Base-by-base conservation (phyloP, 768 basidiomycete species). In the Clitopilus hobsonii region DNA sequence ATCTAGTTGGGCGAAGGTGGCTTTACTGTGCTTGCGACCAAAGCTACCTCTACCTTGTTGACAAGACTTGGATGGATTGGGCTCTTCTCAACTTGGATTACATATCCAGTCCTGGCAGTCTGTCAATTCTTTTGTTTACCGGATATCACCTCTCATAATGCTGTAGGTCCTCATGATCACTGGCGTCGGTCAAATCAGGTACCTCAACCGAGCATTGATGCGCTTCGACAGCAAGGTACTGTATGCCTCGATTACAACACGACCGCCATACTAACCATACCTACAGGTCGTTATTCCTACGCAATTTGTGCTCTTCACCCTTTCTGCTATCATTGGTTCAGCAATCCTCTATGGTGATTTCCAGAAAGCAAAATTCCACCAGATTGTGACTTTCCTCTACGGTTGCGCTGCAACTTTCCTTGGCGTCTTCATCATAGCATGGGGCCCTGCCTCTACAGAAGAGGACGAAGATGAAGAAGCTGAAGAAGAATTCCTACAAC, bases 311-410 rank as follows among this genome's bases (percentile, higher is more conserved):
- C 78, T 94, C 54, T 98, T 98, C 74, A 95, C 91, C 23, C 76
- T 98, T 29, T 93, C 91, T 4, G 93, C 92, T 4, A 95, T 99
- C 61, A 74, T 91, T 54, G 96, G 95, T 24, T 95, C 93, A 3
- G 93, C 91, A 1, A 86, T 99, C 14, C 79, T 99, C 1, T 99
- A 96, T 65, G 89, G 91, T 23, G 96, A 99, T 69, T 99, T 99
- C 72, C 79, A 83, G 60, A 83, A 82, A 57, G 85, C 91, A 11
- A 80, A 82, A 8, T 89, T 94, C 66, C 88, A 94, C 66, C 83
- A 89, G 63, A 80, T 90, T 56, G 75, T 93, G 49, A 91, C 88
- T 5, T 94, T 94, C 69, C 63, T 91, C 20, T 93, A 94, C 66
- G 93, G 93, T 51, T 91, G 89, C 67, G 83, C 79, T 0, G 88